Evolutionary conservation across 306 rosid species (phyloP), one percentile per base, ranked within the genome.

Genomic region (Leucaena leucocephala): DNA sequence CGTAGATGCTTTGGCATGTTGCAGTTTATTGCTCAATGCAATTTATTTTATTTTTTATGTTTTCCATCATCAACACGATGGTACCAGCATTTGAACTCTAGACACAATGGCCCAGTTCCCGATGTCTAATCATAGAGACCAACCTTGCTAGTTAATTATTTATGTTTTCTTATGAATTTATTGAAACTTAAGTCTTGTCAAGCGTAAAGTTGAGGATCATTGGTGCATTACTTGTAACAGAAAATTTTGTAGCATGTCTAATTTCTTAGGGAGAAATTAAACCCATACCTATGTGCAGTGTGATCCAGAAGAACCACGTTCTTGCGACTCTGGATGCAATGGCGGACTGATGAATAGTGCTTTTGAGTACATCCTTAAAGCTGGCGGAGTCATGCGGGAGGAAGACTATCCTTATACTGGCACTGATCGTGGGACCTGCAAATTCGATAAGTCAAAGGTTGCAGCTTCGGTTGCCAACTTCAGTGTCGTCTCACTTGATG

Each of bases 331-430:
- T 0, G 98, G 99, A n/a, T 96, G 99, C 89, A 96, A 81, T 4
- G 98, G 99, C 14, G 99, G 99, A 64, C 87, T 93, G 79, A 96
- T 96, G 98, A 96, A 96, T 49, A 96, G 97, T 77, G 99, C 99
- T 77, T 86, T 96, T 73, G 98, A 96, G 78, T 96, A 96, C 80
- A 91, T 94, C 45, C 87, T 91, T 48, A 93, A 90, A 85, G 84
- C 94, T 8, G 99, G 99, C 72, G 99, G 99, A 44, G 80, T 93
- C 8, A 95, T 95, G 99, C 82, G 85, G 71, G 99, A 93, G 83
- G 74, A 89, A 78, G 99, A 95, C 68, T 95, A 95, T 81, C 99
- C 99, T 50, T 95, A 91, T 78, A 78, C 96, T n/a, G 96, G 93
- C 21, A 86, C 77, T 15, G 98, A 91, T 48, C 68, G 87, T 1